phyloP scores from a whole-genome alignment of 139 green algal genomes.

The Volvox africanus region DNA sequence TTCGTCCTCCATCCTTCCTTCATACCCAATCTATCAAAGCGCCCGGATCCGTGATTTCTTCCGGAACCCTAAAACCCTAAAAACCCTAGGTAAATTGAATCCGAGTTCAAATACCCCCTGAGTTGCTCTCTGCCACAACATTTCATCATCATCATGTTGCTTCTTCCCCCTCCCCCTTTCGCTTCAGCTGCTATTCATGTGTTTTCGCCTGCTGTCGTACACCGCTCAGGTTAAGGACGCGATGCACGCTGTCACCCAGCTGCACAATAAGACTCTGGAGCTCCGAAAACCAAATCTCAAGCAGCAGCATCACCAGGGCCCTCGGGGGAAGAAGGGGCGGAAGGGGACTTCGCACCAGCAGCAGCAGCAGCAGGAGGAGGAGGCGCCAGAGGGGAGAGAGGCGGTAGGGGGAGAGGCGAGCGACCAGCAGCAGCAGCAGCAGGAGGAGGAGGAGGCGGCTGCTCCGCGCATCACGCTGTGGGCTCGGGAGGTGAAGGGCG shows the following conservation, averaged over 20 bases:
- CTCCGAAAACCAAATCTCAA: conserved; percentile 20
- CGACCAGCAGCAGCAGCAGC: conserved; percentile 44
- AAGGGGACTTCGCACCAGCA: not conserved
- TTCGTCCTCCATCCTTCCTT: too few species aligned
- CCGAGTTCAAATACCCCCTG: too few species aligned
- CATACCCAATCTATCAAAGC: too few species aligned
- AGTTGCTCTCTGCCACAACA: too few species aligned
- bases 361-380: conserved; percentile 48
- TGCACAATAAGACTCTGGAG: conserved; percentile 71
- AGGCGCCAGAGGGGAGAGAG: not conserved
- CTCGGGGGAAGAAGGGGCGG: conserved; percentile 43
- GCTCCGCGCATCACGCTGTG: conserved; percentile 50
- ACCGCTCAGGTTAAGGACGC: conserved; percentile 74
- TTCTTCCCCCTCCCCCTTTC: too few species aligned
- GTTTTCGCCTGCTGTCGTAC: not conserved
- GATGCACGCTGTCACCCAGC: conserved; percentile 74
- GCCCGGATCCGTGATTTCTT: too few species aligned
- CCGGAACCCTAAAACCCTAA: too few species aligned
- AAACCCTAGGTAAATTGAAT: too few species aligned
- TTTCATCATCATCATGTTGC: too few species aligned
- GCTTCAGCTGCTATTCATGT: too few species aligned
- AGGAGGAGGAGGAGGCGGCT: conserved; percentile 2
- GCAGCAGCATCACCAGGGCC: conserved; percentile 44
- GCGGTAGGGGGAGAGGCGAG: not conserved
- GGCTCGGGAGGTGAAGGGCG: conserved; percentile 77